Evolutionary conservation across 2,329 filamentous ascomycete species (phyloP), one percentile per base, ranked within the genome.

Genomic region (Chalara sp.): DNA sequence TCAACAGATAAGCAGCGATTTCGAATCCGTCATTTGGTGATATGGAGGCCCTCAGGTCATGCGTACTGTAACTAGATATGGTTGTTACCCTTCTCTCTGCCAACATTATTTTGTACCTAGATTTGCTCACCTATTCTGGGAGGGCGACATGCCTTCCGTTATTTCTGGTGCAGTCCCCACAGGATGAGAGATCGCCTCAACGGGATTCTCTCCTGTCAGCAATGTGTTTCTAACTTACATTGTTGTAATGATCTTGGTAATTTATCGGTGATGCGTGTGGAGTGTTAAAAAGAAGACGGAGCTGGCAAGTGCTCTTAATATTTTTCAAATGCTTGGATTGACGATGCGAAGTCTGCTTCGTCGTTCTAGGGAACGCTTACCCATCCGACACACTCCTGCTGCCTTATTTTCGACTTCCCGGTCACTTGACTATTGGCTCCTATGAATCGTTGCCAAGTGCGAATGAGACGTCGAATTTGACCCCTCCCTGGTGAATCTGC

Each of bases 1-100:
- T 49, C 28, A 49, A 29, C 7, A 49, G 39, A 49, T 49, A 2
- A 49, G 13, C 32, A 49, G 47, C 47, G 29, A 49, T 49, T 49
- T 44, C 10, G 32, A 49, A 49, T 21, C 40, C 47, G 39, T 39
- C 29, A 37, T 31, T 31, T 44, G 30, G 40, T n/a, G 40, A 39
- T 37, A 35, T 30, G 33, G 39, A 28, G 5, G 5, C 31, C 41
- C 4, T 44, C 6, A 21, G 21, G 21, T n/a, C 6, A 1, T 49
- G 28, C 13, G 32, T 44, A 44, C 47, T 44, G 35, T 44, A 32
- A 49, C 6, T 44, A 44, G 35, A 6, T 35, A 49, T 44, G 31
- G 47, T 49, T 49, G 44, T 44, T 49, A 13, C 40, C 13, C 35
- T 37, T 37, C n/a, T 37, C 35, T 21, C 21, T 21, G n/a, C 3